These are phyloP conservation scores for Alternaria sp. DNA, from an alignment of 2,329 filamentous ascomycete species.

Conservation along the genomic window DNA sequence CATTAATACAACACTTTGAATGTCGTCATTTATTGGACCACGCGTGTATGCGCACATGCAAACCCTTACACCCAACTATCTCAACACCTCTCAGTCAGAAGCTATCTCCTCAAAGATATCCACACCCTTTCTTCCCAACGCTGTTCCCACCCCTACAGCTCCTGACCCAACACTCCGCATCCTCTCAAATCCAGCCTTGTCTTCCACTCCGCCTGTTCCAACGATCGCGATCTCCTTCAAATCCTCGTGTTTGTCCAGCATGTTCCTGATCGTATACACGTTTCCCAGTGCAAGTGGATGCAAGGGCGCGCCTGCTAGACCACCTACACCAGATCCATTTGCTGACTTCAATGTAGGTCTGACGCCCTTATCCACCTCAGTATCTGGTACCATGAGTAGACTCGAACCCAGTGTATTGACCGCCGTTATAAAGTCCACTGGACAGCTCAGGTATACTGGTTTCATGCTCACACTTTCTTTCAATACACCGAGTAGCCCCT, in stretches of 20 bases:
- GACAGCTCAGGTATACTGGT: slow-evolving; percentile 37
- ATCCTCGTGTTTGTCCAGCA: slow-evolving; percentile 62
- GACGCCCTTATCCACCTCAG: not conserved
- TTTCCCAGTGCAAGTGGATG: slow-evolving; percentile 80
- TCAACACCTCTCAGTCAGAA: not conserved
- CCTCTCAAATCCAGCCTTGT: slow-evolving; percentile 67
- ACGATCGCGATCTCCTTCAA: slow-evolving; percentile 69
- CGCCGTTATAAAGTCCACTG: slow-evolving; percentile 73
- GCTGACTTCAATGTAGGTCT: slow-evolving; percentile 51
- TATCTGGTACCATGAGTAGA: not conserved
- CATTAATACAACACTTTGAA: not conserved
- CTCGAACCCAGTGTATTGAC: slow-evolving; percentile 75
- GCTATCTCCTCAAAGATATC: slow-evolving; percentile 68
- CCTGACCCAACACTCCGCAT: slow-evolving; percentile 71
- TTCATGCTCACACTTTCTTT: slow-evolving; percentile 35
- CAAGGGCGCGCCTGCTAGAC: slow-evolving; percentile 74
- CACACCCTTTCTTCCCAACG: slow-evolving; percentile 69
- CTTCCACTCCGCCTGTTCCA: slow-evolving; percentile 76
- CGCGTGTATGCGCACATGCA: too few relatives aligned
- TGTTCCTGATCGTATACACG: slow-evolving; percentile 69
- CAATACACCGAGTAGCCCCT: slow-evolving; percentile 63
- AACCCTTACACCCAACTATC: too few relatives aligned
- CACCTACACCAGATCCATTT: slow-evolving; percentile 67
- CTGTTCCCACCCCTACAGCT: slow-evolving; percentile 72
- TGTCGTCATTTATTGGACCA: not conserved